A percentile compares a stretch with the other conserved stretches of the same genome.
These are phyloP conservation scores for Emericellopsis atlantica DNA, from an alignment of 2,329 filamentous ascomycete genomes.

Conservation along the genomic window DNA sequence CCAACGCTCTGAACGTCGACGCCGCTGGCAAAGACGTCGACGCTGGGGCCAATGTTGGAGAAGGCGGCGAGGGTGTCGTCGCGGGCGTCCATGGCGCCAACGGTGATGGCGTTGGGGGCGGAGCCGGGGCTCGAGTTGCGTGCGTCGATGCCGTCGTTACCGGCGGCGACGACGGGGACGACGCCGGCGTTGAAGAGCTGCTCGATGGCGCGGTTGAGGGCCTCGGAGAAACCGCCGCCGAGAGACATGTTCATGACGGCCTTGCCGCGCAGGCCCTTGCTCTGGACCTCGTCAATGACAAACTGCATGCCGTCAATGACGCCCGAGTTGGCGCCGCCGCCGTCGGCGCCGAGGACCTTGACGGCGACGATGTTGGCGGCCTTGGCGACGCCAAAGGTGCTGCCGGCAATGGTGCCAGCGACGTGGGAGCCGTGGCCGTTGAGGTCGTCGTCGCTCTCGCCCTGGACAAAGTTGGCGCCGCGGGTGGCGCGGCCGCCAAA, in stretches of 20 bases:
- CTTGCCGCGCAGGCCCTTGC: slow-evolving; percentile 31
- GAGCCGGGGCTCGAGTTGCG: slow-evolving; percentile 39
- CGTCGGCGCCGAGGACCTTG: slow-evolving; percentile 43
- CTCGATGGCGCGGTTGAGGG: slow-evolving; percentile 43
- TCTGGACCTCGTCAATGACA: slow-evolving; percentile 31
- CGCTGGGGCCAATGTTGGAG: slow-evolving; percentile 42
- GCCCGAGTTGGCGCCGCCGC: slow-evolving; percentile 20
- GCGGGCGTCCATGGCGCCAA: slow-evolving; percentile 42
- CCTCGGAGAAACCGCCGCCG: slow-evolving; percentile 32
- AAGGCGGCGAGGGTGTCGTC: slow-evolving; percentile 37
- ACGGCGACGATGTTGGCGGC: slow-evolving; percentile 40
- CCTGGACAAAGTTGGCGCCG: slow-evolving; percentile 38
- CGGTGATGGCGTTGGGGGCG: slow-evolving; percentile 42
- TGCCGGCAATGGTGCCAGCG: slow-evolving; percentile 47
- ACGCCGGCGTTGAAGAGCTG: slow-evolving; percentile 34
- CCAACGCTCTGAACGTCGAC: slow-evolving; percentile 39
- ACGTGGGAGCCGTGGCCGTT: slow-evolving; percentile 55
- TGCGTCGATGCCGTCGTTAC: slow-evolving; percentile 43
- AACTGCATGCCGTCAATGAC: slow-evolving; percentile 49
- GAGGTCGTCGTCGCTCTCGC: slow-evolving; percentile 35
- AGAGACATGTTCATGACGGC: slow-evolving; percentile 54
- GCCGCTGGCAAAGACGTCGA: slow-evolving; percentile 45
- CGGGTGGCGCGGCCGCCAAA: slow-evolving; percentile 42
- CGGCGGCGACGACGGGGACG: slow-evolving; percentile 46
- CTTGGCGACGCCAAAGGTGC: slow-evolving; percentile 51